Evolutionary conservation across 2,329 filamentous ascomycete genomes (phyloP), one percentile per base, ranked within the genome.

Genomic region (Xylariaceae sp.): DNA sequence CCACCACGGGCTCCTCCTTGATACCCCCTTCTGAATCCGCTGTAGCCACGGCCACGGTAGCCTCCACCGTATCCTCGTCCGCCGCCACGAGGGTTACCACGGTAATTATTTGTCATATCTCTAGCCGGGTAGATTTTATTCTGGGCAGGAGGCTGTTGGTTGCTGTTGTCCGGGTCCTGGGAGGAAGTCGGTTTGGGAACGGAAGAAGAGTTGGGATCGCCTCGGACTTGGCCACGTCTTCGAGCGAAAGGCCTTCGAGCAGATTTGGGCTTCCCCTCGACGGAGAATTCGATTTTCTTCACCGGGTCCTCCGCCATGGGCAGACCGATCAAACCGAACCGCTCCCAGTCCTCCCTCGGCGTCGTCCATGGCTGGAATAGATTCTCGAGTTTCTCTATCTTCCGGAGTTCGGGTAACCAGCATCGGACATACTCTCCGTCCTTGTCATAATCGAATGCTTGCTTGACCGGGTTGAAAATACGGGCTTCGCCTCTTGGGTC

Each of bases 401-500:
- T 67, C 1, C 78, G 74, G 22, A 90, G 66, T 66, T 92, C 88
- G 0, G 81, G 80, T 0, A 92, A 76, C 89, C 88, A 92, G 2
- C 79, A 74, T n/a, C 81, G 80, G 8, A 90, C 83, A 60, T 89
- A 92, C 6, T 78, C 72, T 2, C 86, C 88, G 0, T 83, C 72
- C 2, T 78, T 77, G 65, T 92, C 88, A 64, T 92, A 92, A 59
- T 91, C 87, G 41, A 88, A 81, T 0, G 84, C 86, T 67, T 92
- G 88, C 68, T 92, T 92, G 46, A 92, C 83, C 0, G 88, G 87
- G 63, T 92, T 92, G 75, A 92, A 92, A 13, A 88, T 80, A n/a
- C 88, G 76, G 0, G 81, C 80, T 5, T 87, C 81, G 6, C 84
- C 83, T 19, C 87, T 74, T 0, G 88, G 88, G 61, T 92, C 88